A percentile compares a stretch with the other conserved stretches of the same genome.
Conservation (phyloP, 176 grass and related monocot species). For the Melocanna baccifera region DNA sequence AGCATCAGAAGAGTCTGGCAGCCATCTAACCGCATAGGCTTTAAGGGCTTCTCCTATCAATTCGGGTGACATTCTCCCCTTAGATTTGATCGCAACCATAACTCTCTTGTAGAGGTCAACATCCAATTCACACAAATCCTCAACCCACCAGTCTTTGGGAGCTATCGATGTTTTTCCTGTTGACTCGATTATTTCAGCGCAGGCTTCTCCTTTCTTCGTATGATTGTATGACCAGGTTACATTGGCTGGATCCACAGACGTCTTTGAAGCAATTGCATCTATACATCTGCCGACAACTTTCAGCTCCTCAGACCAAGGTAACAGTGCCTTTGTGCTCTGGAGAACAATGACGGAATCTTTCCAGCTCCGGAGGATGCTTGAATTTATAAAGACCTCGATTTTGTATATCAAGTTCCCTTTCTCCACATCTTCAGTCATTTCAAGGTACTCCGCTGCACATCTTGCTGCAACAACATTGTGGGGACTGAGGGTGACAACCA, state of each 20-base stretch:
- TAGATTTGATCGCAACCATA: constrained; percentile 87
- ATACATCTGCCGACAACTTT: constrained; percentile 87
- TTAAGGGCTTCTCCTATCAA: constrained; percentile 85
- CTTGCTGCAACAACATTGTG: constrained; percentile 84
- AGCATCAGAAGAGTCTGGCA: constrained; percentile 81
- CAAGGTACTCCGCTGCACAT: constrained; percentile 82
- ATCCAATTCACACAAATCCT: constrained; percentile 89
- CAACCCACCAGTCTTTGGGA: constrained; percentile 93
- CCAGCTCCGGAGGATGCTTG: constrained; percentile 85
- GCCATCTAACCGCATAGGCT: constrained; percentile 83
- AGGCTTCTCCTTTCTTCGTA: constrained; percentile 56
- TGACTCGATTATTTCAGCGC: constrained; percentile 58
- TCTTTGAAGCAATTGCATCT: constrained; percentile 86
- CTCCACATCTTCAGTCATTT: constrained; percentile 91
- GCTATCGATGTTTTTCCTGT: constrained; percentile 37
- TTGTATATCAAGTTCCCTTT: constrained; percentile 97
- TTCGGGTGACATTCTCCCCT: constrained; percentile 88
- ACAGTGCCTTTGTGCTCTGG: constrained; percentile 63
- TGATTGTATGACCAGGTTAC: constrained; percentile 86
- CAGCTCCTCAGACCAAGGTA: constrained; percentile 82
- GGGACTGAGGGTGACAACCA: constrained; percentile 84
- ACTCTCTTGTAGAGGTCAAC: constrained; percentile 97
- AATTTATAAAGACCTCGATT: constrained; percentile 94
- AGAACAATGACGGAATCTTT: constrained; percentile 97
- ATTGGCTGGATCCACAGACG: constrained; percentile 75